phyloP scores from a whole-genome alignment of 805 yeast genomes.

The Spencermartinsiella europaea region DNA sequence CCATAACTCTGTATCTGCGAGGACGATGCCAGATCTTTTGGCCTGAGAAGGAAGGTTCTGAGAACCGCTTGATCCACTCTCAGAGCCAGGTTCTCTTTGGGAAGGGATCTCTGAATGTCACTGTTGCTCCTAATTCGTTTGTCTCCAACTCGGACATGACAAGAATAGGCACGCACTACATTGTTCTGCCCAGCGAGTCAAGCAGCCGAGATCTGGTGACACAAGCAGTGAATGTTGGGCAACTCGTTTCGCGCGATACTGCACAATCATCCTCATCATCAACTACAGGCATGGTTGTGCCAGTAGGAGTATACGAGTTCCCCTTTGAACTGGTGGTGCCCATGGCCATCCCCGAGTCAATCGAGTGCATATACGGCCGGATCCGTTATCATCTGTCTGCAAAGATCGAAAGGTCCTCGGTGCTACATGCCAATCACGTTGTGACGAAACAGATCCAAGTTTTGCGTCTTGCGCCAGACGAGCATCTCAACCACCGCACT shows the following conservation, averaged over 20 bases:
- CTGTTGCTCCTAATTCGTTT: neutral
- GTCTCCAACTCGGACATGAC: neutral
- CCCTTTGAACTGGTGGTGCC: neutral
- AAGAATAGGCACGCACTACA: neutral
- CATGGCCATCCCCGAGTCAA: neutral
- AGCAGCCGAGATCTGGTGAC: neutral
- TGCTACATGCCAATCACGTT: neutral
- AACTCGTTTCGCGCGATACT: neutral
- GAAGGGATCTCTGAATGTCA: neutral
- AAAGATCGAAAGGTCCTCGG: neutral
- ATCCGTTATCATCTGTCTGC: neutral
- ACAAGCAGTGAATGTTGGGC: too few relatives aligned
- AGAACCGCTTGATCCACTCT: neutral
- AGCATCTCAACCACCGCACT: neutral
- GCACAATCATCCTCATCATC: neutral
- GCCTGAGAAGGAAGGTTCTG: neutral
- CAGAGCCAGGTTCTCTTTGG: neutral
- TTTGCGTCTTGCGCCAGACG: neutral
- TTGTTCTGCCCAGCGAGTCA: neutral
- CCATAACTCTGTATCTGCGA: neutral
- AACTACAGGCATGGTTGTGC: neutral
- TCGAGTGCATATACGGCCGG: neutral
- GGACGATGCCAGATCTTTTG: neutral
- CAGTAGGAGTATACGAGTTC: neutral
- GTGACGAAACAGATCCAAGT: neutral